Conservation (phyloP, 352 stramenopile species). For the Globisporangium radiosum region DNA sequence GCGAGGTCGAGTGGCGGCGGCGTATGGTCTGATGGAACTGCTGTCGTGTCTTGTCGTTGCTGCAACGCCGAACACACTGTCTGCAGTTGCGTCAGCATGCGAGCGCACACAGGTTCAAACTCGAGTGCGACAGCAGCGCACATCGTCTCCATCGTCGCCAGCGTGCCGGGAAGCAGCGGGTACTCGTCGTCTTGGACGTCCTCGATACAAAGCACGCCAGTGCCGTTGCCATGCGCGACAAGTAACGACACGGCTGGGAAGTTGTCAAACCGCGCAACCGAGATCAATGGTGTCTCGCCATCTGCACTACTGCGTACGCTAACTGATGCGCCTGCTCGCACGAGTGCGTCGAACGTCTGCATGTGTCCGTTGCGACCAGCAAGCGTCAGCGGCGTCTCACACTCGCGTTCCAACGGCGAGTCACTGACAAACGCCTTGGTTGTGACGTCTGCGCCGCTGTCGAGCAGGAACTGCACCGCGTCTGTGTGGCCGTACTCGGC, state of each 20-base stretch:
- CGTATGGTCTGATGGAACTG: too few relatives aligned
- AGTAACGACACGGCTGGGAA: neutral
- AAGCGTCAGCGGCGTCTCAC: neutral
- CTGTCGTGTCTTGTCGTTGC: neutral
- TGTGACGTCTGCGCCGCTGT: neutral
- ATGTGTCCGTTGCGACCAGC: neutral
- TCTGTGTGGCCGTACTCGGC: neutral
- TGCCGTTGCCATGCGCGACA: neutral
- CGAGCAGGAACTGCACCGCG: neutral
- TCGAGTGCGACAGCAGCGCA: neutral
- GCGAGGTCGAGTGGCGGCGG: too few relatives aligned
- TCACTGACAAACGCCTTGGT: neutral
- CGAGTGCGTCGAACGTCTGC: neutral
- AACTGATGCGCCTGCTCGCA: neutral
- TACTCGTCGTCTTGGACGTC: neutral
- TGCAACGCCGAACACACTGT: neutral
- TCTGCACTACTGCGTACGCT: neutral
- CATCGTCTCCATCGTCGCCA: neutral
- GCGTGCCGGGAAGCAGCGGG: neutral
- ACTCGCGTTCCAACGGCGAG: too few relatives aligned
- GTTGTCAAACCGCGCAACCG: neutral
- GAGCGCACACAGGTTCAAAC: neutral
- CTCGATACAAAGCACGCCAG: neutral
- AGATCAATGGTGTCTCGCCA: neutral
- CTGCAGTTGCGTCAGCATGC: neutral